These are phyloP conservation scores for Rhizopus sp. DNA, from an alignment of 371 early-diverging fungal species.

Conservation along the genomic window DNA sequence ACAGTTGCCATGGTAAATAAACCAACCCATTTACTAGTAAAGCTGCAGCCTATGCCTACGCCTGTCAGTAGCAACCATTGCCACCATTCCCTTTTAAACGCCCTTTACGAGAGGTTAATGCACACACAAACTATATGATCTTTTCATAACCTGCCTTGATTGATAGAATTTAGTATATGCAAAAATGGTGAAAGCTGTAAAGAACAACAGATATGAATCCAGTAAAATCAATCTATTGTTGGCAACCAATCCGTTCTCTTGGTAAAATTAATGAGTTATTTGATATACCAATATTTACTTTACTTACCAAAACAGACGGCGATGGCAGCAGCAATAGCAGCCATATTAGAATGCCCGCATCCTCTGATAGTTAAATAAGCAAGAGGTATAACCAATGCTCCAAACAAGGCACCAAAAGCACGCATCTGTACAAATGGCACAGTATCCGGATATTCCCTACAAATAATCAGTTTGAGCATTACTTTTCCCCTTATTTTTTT, in stretches of 20 bases:
- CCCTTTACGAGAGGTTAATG: slow-evolving; percentile 22
- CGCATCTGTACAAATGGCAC: slow-evolving; percentile 91
- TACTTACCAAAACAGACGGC: slow-evolving; percentile 68
- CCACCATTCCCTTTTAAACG: slow-evolving; percentile 72
- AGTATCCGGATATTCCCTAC: slow-evolving; percentile 41
- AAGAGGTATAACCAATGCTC: slow-evolving; percentile 76
- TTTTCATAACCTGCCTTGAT: slow-evolving; percentile 28
- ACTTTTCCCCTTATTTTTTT: neutral
- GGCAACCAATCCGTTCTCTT: slow-evolving; percentile 87
- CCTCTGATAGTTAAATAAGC: slow-evolving; percentile 80
- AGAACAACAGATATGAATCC: slow-evolving; percentile 88
- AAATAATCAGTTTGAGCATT: neutral
- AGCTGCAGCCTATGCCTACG: slow-evolving; percentile 66
- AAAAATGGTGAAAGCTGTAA: slow-evolving; percentile 72
- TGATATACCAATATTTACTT: slow-evolving; percentile 9
- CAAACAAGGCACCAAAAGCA: slow-evolving; percentile 70
- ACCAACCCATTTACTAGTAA: slow-evolving; percentile 90
- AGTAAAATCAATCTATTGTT: slow-evolving; percentile 90
- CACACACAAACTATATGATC: neutral
- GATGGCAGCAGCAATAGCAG: slow-evolving; percentile 70
- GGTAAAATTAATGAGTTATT: slow-evolving; percentile 7
- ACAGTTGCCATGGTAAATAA: slow-evolving; percentile 86
- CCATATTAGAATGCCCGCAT: slow-evolving; percentile 69
- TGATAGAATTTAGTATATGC: slow-evolving; percentile 80
- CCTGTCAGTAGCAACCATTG: slow-evolving; percentile 76